Percentiles rank a stretch among this genome's conserved stretches.
Evolutionary conservation across 495 filamentous ascomycete species (phyloP).

Genomic region (Penicillium bialowiezense): DNA sequence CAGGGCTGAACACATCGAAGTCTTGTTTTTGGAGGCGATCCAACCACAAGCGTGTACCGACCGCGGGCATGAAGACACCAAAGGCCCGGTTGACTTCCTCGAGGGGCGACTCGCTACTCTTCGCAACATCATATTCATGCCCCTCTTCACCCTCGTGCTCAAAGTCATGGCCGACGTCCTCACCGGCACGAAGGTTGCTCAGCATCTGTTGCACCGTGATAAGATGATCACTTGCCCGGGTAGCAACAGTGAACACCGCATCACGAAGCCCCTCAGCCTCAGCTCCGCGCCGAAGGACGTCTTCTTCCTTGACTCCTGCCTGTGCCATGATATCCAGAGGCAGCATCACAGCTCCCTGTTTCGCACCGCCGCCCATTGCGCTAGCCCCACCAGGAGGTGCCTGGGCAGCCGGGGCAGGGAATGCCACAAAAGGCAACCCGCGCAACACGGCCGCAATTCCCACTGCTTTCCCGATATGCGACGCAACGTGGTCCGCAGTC

Average conservation of each 20-base stretch:
- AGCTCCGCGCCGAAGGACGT: constrained; percentile 76
- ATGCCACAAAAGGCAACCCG: constrained; percentile 80
- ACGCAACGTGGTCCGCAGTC: constrained; percentile 88
- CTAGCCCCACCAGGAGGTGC: constrained; percentile 38
- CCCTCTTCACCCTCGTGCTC: constrained; percentile 80
- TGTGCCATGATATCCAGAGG: constrained; percentile 90
- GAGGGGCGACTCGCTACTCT: constrained; percentile 39
- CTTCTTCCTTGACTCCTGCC: constrained; percentile 75
- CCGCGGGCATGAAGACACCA: constrained; percentile 72
- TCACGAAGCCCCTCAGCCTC: constrained; percentile 76
- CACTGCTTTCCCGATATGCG: constrained; percentile 88
- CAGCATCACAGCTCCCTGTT: constrained; percentile 68
- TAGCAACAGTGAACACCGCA: constrained; percentile 89
- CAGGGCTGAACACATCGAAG: constrained; percentile 75
- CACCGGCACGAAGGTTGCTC: constrained; percentile 66
- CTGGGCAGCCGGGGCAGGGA: constrained; percentile 62
- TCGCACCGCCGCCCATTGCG: constrained; percentile 25
- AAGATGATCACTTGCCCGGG: constrained; percentile 88
- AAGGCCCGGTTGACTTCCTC: constrained; percentile 66
- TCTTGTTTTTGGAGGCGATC: constrained; percentile 70
- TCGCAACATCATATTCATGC: constrained; percentile 54
- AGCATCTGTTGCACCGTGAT: constrained; percentile 94
- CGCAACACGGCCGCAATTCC: constrained; percentile 83
- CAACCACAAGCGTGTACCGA: constrained; percentile 77
- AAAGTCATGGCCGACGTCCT: constrained; percentile 76